A percentile compares a stretch with the other conserved stretches of the same genome.
phyloP scores from a whole-genome alignment of 176 grass and related monocot species.

The Calamus simplicifolius region DNA sequence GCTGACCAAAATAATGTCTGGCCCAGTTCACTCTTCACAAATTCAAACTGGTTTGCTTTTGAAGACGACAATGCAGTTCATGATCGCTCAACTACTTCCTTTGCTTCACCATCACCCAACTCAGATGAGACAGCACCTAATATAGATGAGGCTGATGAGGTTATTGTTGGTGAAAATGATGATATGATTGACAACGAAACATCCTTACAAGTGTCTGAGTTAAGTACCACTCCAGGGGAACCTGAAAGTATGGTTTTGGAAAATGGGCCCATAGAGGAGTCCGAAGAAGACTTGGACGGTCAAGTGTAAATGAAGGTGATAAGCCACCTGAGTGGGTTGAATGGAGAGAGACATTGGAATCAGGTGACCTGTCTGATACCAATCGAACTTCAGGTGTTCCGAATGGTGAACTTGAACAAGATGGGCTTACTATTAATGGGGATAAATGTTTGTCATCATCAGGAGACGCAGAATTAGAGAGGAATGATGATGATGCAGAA shows the following conservation, averaged over 20 bases:
- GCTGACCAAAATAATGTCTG: conserved; percentile 24
- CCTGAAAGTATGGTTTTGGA: conserved; percentile 11
- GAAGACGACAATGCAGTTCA: conserved; percentile 49
- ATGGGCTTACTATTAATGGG: conserved; percentile 2
- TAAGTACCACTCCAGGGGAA: conserved; percentile 11
- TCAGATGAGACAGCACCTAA: conserved; percentile 25
- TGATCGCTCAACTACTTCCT: conserved; percentile 15
- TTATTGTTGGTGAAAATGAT: conserved; percentile 23
- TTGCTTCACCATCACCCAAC: conserved; percentile 46
- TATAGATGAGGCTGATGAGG: conserved; percentile 15
- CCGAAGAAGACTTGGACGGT: background rate
- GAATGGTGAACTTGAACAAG: conserved; percentile 11
- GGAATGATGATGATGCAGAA: background rate
- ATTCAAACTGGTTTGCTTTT: conserved; percentile 96
- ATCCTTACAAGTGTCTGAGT: conserved; percentile 7
- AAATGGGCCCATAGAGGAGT: conserved; percentile 20
- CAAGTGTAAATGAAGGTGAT: conserved; percentile 10
- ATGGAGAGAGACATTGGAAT: conserved; percentile 13
- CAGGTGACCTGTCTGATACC: background rate
- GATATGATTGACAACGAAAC: conserved; percentile 5
- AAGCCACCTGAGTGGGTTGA: conserved; percentile 15
- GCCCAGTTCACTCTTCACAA: conserved; percentile 76
- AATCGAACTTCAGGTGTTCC: conserved; percentile 7
- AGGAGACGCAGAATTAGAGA: conserved; percentile 22
- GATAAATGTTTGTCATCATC: background rate